phyloP scores from a whole-genome alignment of 768 basidiomycete genomes.

The Suillus alpinus region DNA sequence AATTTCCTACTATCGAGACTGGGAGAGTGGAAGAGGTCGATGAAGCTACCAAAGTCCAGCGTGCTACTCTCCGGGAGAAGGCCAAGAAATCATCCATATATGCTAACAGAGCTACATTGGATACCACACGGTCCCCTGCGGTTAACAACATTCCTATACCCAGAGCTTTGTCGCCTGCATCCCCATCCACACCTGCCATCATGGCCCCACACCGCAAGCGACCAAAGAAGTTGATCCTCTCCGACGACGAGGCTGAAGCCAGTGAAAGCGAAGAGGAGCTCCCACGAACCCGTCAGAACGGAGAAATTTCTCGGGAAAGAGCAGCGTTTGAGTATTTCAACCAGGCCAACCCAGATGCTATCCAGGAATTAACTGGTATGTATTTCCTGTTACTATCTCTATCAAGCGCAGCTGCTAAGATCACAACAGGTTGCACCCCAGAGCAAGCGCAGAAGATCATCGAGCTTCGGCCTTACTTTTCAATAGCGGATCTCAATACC shows the following conservation, averaged over 20 bases:
- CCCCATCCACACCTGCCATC: slow-evolving; percentile 42
- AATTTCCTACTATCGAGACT: slow-evolving; percentile 29
- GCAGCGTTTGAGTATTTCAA: slow-evolving; percentile 72
- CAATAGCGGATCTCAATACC: slow-evolving; percentile 66
- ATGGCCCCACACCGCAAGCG: slow-evolving; percentile 45
- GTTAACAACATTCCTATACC: slow-evolving; percentile 35
- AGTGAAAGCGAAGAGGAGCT: slow-evolving; percentile 49
- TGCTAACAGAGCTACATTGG: slow-evolving; percentile 57
- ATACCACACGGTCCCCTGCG: slow-evolving; percentile 36
- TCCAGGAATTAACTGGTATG: slow-evolving; percentile 77
- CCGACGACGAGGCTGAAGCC: slow-evolving; percentile 60
- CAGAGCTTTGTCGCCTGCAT: slow-evolving; percentile 34
- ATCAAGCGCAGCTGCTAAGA: slow-evolving; percentile 7
- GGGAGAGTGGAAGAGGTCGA: slow-evolving; percentile 73
- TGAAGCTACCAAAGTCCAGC: slow-evolving; percentile 65
- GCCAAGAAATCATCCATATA: slow-evolving; percentile 84
- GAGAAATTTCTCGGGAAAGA: slow-evolving; percentile 40
- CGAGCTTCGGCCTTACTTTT: slow-evolving; percentile 74
- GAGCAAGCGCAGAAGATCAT: slow-evolving; percentile 83
- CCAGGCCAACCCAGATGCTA: slow-evolving; percentile 51
- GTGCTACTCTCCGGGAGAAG: slow-evolving; percentile 66
- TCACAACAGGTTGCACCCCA: slow-evolving; percentile 60
- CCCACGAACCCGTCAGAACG: slow-evolving; percentile 26
- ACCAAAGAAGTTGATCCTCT: slow-evolving; percentile 58
- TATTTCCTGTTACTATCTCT: slow-evolving; percentile 2